These are phyloP conservation scores for Kokia cookei DNA, from an alignment of 441 rosid genomes.

Conservation along the genomic window DNA sequence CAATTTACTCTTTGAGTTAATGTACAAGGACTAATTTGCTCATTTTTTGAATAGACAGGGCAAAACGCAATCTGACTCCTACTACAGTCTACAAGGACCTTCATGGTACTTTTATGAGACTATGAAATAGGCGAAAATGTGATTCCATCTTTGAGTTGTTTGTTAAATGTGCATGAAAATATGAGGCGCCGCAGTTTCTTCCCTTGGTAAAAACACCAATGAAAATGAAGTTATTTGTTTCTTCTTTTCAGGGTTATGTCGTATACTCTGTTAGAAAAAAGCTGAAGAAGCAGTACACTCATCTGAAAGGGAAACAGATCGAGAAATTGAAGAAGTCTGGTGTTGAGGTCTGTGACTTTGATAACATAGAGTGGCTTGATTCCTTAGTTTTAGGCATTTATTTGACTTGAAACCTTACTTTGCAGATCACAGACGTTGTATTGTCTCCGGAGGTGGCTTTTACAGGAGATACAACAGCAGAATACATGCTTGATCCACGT, in stretches of 20 bases:
- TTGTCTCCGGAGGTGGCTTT: constrained; percentile 90
- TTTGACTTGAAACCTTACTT: constrained; percentile 7
- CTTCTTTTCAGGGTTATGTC: constrained; percentile 65
- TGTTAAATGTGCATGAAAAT: background rate
- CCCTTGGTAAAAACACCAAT: background rate
- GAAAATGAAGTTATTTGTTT: constrained; percentile 6
- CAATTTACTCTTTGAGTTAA: too few species aligned
- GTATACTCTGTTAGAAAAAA: constrained; percentile 80
- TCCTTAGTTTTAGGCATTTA: constrained; percentile 1
- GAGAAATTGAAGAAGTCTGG: constrained; percentile 91
- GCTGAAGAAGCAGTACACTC: constrained; percentile 80
- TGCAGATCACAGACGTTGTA: constrained; percentile 72
- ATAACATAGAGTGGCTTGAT: background rate
- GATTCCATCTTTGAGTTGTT: background rate
- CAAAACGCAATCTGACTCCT: too few species aligned
- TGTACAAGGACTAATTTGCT: too few species aligned
- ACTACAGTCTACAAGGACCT: too few species aligned
- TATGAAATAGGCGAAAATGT: background rate
- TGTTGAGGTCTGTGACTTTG: constrained; percentile 46
- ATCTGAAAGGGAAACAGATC: constrained; percentile 86
- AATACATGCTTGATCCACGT: constrained; percentile 90
- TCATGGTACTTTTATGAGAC: too few species aligned
- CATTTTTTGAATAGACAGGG: too few species aligned
- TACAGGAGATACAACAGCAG: constrained; percentile 92
- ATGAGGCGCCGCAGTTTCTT: background rate